Evolutionary conservation across 805 yeast genomes (phyloP).

Genomic region (Lipomyces yamanashiensis): DNA sequence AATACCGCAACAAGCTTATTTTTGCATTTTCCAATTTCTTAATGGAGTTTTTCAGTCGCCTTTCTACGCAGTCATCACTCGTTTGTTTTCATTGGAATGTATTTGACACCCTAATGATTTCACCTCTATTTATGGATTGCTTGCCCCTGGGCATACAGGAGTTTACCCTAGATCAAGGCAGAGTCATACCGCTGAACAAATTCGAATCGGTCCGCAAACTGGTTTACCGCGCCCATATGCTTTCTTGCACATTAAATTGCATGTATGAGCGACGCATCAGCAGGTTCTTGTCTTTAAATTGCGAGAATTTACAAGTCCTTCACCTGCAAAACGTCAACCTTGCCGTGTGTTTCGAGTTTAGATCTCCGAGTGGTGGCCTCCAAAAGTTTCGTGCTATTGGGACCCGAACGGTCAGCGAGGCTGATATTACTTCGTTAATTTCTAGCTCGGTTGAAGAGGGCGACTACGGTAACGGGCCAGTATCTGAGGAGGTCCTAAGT

Average conservation of each 20-base stretch:
- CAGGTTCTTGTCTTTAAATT: conserved; percentile 16
- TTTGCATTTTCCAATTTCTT: conserved; percentile 29
- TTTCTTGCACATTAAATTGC: conserved; percentile 32
- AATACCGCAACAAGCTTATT: conserved; percentile 33
- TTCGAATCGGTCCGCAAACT: conserved; percentile 22
- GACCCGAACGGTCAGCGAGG: background rate
- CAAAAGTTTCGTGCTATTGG: conserved; percentile 4
- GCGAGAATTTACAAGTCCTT: conserved; percentile 5
- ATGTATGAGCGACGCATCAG: conserved; percentile 32
- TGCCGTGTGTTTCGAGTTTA: conserved; percentile 31
- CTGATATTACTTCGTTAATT: background rate
- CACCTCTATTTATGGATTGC: conserved; percentile 31
- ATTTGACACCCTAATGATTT: conserved; percentile 31
- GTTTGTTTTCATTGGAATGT: conserved; percentile 34
- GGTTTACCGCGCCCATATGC: conserved; percentile 33
- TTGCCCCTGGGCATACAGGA: conserved; percentile 26
- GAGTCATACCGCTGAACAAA: conserved; percentile 26
- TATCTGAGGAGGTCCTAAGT: background rate
- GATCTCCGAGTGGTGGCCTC: background rate
- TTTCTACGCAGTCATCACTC: conserved; percentile 11
- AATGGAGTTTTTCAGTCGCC: conserved; percentile 16
- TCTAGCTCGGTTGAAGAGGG: background rate
- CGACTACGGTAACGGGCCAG: background rate
- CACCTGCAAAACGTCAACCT: conserved; percentile 33
- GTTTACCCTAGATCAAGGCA: conserved; percentile 29